Evolutionary conservation across 805 yeast species (phyloP), one percentile per base, ranked within the genome.

Genomic region (Candida nanaspora): DNA sequence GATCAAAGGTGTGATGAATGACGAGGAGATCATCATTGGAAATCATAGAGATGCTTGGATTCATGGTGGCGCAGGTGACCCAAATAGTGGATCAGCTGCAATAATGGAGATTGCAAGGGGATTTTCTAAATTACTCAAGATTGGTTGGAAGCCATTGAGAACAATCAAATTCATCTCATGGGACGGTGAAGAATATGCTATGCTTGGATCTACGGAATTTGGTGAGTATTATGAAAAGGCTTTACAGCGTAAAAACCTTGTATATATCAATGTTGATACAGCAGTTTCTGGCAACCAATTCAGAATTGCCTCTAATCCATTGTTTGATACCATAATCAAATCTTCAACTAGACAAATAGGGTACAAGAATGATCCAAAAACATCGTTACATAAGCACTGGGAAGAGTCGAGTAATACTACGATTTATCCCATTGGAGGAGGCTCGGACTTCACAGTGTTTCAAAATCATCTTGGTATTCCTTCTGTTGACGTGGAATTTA

Each of bases 381-480:
- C 63, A 5, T 42, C 54, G 41, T 62, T 82, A 23, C 65, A 56
- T 47, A 76, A 79, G 27, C 74, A 74, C 49, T 78, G 78, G 66
- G 46, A 51, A 1, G 49, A 56, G 8, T 51, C 53, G 14, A 55
- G 65, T 31, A 65, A 60, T 38, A 65, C 66, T 8, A 51, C 63
- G 0, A 63, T 78, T 37, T 56, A 51, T 3, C 52, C 63, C 18
- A 62, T 77, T 13, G 75, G 77, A 2, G 68, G 76, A 9, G 73
- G 75, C 6, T 66, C 80, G 1, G 82, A 77, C 51, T 73, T 66
- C 50, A 67, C 76, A 2, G 77, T 76, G 9, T 80, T 80, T 48
- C 85, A 81, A 56, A 74, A 74, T 50, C 79, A 76, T 52, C 55
- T 81, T 47, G 89, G 87, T 6, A 72, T 82, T 31, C 85, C 89